Evolutionary conservation across 2,329 filamentous ascomycete species (phyloP).

Genomic region (Falciphora oryzae): DNA sequence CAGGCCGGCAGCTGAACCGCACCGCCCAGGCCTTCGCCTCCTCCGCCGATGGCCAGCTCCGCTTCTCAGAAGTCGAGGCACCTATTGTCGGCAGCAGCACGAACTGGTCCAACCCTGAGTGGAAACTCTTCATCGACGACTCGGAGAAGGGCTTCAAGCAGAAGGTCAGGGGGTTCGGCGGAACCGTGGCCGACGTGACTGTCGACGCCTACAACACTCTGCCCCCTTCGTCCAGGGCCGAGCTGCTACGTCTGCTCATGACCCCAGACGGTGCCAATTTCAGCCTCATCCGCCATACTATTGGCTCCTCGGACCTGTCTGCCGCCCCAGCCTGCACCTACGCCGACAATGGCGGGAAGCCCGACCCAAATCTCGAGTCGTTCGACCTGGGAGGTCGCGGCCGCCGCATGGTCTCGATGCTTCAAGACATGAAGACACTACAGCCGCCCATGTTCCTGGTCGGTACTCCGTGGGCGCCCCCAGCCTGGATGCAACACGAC

Average conservation of each 20-base stretch:
- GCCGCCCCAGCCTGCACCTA: conserved; percentile 34
- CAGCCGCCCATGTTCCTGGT: conserved; percentile 30
- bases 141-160: conserved; percentile 32
- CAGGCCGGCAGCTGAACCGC: conserved; percentile 7
- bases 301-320: conserved; percentile 34
- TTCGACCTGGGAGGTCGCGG: conserved; percentile 34
- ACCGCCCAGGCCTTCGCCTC: conserved; percentile 27
- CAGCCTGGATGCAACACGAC: conserved; percentile 38
- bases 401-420: conserved; percentile 31
- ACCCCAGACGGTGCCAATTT: conserved; percentile 32
- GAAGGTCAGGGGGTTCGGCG: conserved; percentile 35
- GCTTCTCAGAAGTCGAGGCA: conserved; percentile 26
- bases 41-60: conserved; percentile 30
- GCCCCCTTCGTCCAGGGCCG: conserved; percentile 20
- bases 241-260: conserved; percentile 31
- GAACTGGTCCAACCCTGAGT: conserved; percentile 26
- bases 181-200: conserved; percentile 35
- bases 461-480: conserved; percentile 34
- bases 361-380: conserved; percentile 22
- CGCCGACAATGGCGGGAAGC: conserved; percentile 28
- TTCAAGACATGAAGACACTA: conserved; percentile 29
- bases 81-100: conserved; percentile 29
- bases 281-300: conserved; percentile 33
- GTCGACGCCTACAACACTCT: conserved; percentile 32
- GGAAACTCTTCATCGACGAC: conserved; percentile 34